A percentile compares a stretch with the other conserved stretches of the same genome.
These are phyloP conservation scores for Mycena amicta DNA, from an alignment of 768 basidiomycete genomes.

Conservation along the genomic window DNA sequence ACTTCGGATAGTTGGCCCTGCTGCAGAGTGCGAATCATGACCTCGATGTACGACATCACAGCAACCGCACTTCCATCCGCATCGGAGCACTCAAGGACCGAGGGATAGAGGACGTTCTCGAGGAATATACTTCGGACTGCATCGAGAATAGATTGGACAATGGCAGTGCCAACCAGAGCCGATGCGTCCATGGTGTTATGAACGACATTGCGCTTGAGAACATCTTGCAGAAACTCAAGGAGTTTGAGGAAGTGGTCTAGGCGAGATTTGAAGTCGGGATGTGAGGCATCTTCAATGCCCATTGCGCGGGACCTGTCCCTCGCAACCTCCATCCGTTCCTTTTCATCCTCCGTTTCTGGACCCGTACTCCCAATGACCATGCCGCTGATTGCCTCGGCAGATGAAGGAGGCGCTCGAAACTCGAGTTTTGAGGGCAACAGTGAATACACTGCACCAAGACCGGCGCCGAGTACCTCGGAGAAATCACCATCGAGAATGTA, in stretches of 20 bases:
- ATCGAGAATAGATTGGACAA: constrained; percentile 81
- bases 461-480: constrained; percentile 94
- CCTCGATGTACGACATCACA: constrained; percentile 93
- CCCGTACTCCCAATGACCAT: constrained; percentile 77
- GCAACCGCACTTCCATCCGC: constrained; percentile 94
- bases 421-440: constrained; percentile 85
- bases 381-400: constrained; percentile 45
- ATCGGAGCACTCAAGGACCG: constrained; percentile 90
- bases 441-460: constrained; percentile 91
- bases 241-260: constrained; percentile 90
- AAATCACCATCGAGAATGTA: constrained; percentile 97
- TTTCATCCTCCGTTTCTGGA: constrained; percentile 56
- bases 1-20: constrained; percentile 69
- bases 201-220: constrained; percentile 66
- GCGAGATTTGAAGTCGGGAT: constrained; percentile 73
- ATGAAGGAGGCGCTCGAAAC: constrained; percentile 50
- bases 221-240: constrained; percentile 89
- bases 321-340: constrained; percentile 49
- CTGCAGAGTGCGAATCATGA: constrained; percentile 77
- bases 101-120: constrained; percentile 91
- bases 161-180: constrained; percentile 72
- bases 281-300: constrained; percentile 78
- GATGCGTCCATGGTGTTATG: constrained; percentile 59
- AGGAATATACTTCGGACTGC: constrained; percentile 86
- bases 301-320: constrained; percentile 56